Evolutionary conservation across 1,284 basidiomycete species (phyloP).

Genomic region (Grifola frondosa): DNA sequence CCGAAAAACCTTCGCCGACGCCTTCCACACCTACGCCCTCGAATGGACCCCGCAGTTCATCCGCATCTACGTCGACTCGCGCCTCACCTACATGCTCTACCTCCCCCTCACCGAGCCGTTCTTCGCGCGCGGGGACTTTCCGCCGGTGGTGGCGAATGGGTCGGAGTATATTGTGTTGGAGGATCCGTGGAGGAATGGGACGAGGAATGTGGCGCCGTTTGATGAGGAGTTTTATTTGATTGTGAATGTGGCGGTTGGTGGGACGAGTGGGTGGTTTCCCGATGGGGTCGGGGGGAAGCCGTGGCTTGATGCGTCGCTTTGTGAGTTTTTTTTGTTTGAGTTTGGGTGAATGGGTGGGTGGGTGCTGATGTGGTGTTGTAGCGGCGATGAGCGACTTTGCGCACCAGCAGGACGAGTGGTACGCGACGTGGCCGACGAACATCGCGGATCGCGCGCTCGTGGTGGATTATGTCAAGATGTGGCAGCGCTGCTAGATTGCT

Average conservation of each 20-base stretch:
- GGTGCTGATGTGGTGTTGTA: slow-evolving; percentile 10
- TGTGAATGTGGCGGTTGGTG: slow-evolving; percentile 76
- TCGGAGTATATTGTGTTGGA: slow-evolving; percentile 61
- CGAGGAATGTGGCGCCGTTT: slow-evolving; percentile 71
- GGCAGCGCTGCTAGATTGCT: slow-evolving; percentile 50
- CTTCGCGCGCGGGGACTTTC: slow-evolving; percentile 78
- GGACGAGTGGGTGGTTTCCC: slow-evolving; percentile 83
- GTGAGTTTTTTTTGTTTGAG: slow-evolving; percentile 33
- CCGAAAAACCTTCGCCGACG: slow-evolving; percentile 64
- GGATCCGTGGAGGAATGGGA: slow-evolving; percentile 67
- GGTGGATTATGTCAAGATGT: slow-evolving; percentile 79
- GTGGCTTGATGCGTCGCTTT: slow-evolving; percentile 69
- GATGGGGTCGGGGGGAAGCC: slow-evolving; percentile 73
- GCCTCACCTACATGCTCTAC: slow-evolving; percentile 67
- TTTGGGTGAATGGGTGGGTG: neutral
- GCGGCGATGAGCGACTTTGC: slow-evolving; percentile 73
- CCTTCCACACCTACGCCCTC: slow-evolving; percentile 76
- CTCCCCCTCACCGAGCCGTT: slow-evolving; percentile 69
- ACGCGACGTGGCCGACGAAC: slow-evolving; percentile 65
- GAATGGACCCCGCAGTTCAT: slow-evolving; percentile 83
- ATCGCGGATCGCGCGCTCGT: slow-evolving; percentile 66
- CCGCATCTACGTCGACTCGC: slow-evolving; percentile 75
- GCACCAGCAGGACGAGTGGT: slow-evolving; percentile 62
- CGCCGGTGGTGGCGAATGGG: slow-evolving; percentile 69
- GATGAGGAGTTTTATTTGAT: slow-evolving; percentile 82